Conservation (phyloP, 441 rosid species). For the Capsella rubella region DNA sequence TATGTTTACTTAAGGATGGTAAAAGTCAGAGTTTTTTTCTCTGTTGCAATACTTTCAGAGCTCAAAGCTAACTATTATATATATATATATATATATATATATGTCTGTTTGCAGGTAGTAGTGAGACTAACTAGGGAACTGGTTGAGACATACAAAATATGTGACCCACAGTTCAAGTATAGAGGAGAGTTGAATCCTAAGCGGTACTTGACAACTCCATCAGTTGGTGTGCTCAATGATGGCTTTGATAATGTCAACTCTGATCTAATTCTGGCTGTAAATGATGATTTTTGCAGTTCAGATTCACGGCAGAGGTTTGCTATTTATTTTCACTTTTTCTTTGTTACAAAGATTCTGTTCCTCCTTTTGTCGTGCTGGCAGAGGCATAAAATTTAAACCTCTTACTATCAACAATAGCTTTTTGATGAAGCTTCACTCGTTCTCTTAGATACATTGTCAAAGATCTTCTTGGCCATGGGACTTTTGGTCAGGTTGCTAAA, state of each 20-base stretch:
- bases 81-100: slow-evolving; percentile 21
- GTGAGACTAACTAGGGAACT: slow-evolving; percentile 87
- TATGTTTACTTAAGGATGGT: slow-evolving; percentile 7
- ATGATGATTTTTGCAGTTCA: slow-evolving; percentile 73
- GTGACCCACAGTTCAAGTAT: slow-evolving; percentile 93
- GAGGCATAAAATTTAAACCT: slow-evolving; percentile 20
- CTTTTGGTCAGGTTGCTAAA: slow-evolving; percentile 99
- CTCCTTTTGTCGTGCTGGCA: slow-evolving; percentile 31
- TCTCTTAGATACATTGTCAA: slow-evolving; percentile 90
- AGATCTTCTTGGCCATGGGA: slow-evolving; percentile 99
- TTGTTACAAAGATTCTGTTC: neutral
- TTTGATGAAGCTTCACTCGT: slow-evolving; percentile 39
- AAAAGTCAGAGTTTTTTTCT: slow-evolving; percentile 26
- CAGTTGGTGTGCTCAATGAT: slow-evolving; percentile 92
- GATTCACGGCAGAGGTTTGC: slow-evolving; percentile 86
- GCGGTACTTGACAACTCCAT: slow-evolving; percentile 96
- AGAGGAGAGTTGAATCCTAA: slow-evolving; percentile 95
- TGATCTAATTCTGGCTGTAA: slow-evolving; percentile 92
- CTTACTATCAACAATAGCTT: slow-evolving; percentile 7
- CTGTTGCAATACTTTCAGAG: slow-evolving; percentile 22
- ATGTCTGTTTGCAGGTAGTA: slow-evolving; percentile 76
- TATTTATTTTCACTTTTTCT: slow-evolving; percentile 7
- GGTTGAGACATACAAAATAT: slow-evolving; percentile 87
- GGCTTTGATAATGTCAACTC: slow-evolving; percentile 97
- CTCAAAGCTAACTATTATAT: slow-evolving; percentile 34